These are phyloP conservation scores for Umbelopsis vinacea DNA, from an alignment of 192 early-diverging fungal genomes.

Conservation along the genomic window DNA sequence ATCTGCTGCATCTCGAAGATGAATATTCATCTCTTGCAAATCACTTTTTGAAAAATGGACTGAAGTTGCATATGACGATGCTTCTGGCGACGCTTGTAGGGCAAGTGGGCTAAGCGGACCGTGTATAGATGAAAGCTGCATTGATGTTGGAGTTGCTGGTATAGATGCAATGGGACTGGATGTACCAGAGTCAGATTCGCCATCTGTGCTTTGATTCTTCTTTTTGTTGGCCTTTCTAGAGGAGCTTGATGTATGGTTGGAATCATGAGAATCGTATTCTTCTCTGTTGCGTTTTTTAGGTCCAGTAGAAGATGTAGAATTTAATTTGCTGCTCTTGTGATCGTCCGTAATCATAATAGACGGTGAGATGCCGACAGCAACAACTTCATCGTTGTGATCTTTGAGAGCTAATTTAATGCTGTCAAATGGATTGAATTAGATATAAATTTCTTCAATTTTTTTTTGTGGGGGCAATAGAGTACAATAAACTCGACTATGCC, in stretches of 20 bases:
- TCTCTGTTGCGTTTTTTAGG: conserved; percentile 52
- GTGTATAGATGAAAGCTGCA: conserved; percentile 9
- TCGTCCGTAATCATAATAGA: conserved; percentile 91
- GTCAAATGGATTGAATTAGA: no score
- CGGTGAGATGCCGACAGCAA: conserved; percentile 76
- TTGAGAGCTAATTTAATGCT: conserved; percentile 72
- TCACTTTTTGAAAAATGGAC: background rate
- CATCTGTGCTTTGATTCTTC: conserved; percentile 29
- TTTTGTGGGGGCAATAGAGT: no score
- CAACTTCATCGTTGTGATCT: conserved; percentile 58
- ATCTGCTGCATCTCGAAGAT: conserved; percentile 13
- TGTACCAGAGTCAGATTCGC: conserved; percentile 41
- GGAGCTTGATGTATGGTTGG: background rate
- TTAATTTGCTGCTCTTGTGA: conserved; percentile 81
- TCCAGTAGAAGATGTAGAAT: conserved; percentile 30
- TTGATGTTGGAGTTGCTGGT: conserved; percentile 40
- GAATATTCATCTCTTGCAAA: background rate
- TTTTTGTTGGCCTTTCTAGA: conserved; percentile 11
- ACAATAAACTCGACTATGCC: no score
- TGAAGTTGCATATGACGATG: background rate
- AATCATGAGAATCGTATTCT: conserved; percentile 49
- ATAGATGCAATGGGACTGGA: conserved; percentile 44
- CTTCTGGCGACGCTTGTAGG: background rate
- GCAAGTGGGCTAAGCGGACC: conserved; percentile 1
- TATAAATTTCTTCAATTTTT: no score